Percentiles rank a stretch among this genome's conserved stretches.
Conservation (phyloP, 2,329 filamentous ascomycete genomes). For the Pseudophaeomoniella oleicola region DNA sequence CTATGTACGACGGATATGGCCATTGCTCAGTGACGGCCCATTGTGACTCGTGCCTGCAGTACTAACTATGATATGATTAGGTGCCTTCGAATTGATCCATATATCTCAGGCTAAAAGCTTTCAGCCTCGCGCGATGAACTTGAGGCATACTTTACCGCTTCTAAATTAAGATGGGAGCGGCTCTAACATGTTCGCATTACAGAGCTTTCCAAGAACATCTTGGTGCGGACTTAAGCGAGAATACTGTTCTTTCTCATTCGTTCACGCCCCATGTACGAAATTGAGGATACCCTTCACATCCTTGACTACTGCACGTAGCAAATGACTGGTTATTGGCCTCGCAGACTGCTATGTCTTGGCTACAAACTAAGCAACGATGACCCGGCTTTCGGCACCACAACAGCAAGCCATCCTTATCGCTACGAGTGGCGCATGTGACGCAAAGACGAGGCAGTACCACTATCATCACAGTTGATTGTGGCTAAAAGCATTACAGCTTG, state of each 20-base stretch:
- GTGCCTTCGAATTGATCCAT: no score
- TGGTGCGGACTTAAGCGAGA: neutral
- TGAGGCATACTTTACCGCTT: neutral
- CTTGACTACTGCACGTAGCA: neutral
- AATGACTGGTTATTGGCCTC: neutral
- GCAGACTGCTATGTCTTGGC: neutral
- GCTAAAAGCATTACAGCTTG: neutral
- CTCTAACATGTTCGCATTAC: neutral
- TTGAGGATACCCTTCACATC: neutral
- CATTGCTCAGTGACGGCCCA: neutral
- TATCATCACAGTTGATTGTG: neutral
- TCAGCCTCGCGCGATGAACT: neutral
- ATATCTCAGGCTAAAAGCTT: neutral
- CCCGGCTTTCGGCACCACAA: neutral
- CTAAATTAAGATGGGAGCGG: neutral
- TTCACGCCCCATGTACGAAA: neutral
- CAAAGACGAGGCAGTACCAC: no score
- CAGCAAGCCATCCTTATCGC: neutral
- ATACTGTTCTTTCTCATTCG: no score
- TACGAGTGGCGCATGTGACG: neutral
- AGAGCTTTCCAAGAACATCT: neutral
- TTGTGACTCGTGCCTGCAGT: neutral
- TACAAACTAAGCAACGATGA: neutral
- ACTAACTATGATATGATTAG: no score
- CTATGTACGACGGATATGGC: neutral